Evolutionary conservation across 768 basidiomycete genomes (phyloP), one percentile per base, ranked within the genome.

Genomic region (Leccinum variicolor): DNA sequence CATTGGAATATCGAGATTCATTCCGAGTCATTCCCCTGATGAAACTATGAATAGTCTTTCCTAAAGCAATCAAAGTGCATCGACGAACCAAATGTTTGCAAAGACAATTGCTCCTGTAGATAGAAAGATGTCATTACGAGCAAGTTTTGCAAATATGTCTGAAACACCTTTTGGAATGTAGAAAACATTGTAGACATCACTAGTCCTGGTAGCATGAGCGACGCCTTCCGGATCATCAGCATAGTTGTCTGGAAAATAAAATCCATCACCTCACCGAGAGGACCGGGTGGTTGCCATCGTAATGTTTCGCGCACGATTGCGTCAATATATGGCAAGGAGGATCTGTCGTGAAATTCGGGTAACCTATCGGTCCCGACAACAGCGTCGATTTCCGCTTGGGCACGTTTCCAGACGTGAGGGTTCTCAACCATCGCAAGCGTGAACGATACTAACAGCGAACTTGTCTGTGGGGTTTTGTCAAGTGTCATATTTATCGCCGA

Each of bases 151-250:
- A 17, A 31, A 34, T 14, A 29, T 19, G 9, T 28, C 1, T 3
- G 3, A 43, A 15, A 52, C 52, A 58, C 83, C 84, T 59, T 75
- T 74, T 1, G 84, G 83, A 46, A 85, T 85, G 11, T 79, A 67
- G 57, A 80, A 80, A 19, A 76, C 74, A 21, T 72, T 65, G 61
- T 79, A 80, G 13, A 72, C 57, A 49, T 80, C 79, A 55, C 77
- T 76, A 33, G 66, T 59, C 0, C 73, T 75, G 6, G 65, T 21
- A 11, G 59, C 48, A 53, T 72, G 74, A 34, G 59, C 57, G 43
- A 64, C 9, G 1, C 36, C 57, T 60, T 51, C 7, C 31, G 13
- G 33, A 19, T 2, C n/a, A 26, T 62, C n/a, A 62, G 29, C n/a
- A 14, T 49, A n/a, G 3, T 3, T 15, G 1, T 23, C 14, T 21